These are phyloP conservation scores for Ophiostoma piceae DNA, from an alignment of 2,329 filamentous ascomycete species.

Conservation along the genomic window DNA sequence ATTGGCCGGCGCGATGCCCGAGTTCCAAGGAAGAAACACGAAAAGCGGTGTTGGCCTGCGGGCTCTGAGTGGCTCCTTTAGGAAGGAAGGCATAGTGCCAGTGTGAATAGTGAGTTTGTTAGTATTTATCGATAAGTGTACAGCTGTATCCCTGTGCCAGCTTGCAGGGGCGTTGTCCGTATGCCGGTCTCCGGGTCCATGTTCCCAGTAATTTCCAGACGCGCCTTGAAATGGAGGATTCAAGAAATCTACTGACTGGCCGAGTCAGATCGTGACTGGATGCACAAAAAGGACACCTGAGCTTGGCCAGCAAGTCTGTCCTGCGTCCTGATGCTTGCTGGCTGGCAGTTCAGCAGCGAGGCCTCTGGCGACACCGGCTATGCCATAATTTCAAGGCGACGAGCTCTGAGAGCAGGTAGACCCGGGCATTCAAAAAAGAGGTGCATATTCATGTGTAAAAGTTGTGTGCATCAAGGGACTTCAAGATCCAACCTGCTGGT, in stretches of 20 bases:
- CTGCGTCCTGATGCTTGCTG: not conserved
- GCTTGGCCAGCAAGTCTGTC: not conserved
- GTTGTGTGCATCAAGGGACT: not conserved
- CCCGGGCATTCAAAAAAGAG: too few relatives aligned
- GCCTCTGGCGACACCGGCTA: not conserved
- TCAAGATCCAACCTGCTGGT: not conserved
- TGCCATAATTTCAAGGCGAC: not conserved
- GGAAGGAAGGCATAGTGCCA: not conserved
- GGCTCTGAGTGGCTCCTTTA: not conserved
- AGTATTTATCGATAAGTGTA: not conserved
- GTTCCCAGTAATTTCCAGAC: not conserved
- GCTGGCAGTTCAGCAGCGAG: not conserved
- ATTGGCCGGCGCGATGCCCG: not conserved
- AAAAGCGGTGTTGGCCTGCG: not conserved
- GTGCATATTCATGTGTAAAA: not conserved
- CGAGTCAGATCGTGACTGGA: not conserved
- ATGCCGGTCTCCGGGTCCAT: not conserved
- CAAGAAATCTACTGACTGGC: not conserved
- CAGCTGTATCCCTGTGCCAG: not conserved
- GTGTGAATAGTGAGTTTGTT: not conserved
- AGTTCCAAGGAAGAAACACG: not conserved
- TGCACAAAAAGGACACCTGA: not conserved
- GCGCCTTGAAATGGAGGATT: not conserved
- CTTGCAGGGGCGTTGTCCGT: too few relatives aligned
- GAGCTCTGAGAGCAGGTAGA: too few relatives aligned